Conservation (phyloP, 305 asterid genomes). For the Fraxinus greggii region DNA sequence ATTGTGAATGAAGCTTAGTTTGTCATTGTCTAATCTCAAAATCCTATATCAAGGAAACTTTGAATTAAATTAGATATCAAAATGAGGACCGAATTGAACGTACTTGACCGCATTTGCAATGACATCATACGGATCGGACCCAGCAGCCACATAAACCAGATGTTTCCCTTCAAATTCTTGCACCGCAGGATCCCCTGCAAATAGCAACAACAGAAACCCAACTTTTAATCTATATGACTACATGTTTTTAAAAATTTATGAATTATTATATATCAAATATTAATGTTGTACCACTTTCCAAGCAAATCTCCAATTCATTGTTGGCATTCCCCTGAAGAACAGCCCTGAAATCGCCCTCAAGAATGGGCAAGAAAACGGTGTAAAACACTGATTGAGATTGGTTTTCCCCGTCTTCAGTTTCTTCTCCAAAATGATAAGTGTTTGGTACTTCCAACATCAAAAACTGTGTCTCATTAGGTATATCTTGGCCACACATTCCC, state of each 20-base stretch:
- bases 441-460: slow-evolving; percentile 58
- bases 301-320: slow-evolving; percentile 69
- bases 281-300: slow-evolving; percentile 70
- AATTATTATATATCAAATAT: not conserved
- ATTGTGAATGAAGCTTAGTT: not conserved
- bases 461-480: slow-evolving; percentile 81
- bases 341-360: slow-evolving; percentile 88
- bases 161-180: slow-evolving; percentile 74
- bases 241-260: not conserved
- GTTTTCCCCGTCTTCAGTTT: slow-evolving; percentile 22
- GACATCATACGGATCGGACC: slow-evolving; percentile 56
- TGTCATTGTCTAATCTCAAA: not conserved
- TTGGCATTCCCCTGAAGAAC: slow-evolving; percentile 79
- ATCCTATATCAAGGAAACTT: not conserved
- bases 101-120: slow-evolving; percentile 70
- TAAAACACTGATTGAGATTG: slow-evolving; percentile 31
- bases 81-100: slow-evolving; percentile 21
- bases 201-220: slow-evolving; percentile 11
- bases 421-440: slow-evolving; percentile 30
- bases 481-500: slow-evolving; percentile 62
- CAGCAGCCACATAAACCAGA: slow-evolving; percentile 71
- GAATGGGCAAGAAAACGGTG: slow-evolving; percentile 66
- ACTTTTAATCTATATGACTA: slow-evolving; percentile 1
- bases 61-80: not conserved
- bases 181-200: slow-evolving; percentile 82